Conservation (phyloP, 1,139 yeast species). For the Hemisphaericaspora xylanilytica region DNA sequence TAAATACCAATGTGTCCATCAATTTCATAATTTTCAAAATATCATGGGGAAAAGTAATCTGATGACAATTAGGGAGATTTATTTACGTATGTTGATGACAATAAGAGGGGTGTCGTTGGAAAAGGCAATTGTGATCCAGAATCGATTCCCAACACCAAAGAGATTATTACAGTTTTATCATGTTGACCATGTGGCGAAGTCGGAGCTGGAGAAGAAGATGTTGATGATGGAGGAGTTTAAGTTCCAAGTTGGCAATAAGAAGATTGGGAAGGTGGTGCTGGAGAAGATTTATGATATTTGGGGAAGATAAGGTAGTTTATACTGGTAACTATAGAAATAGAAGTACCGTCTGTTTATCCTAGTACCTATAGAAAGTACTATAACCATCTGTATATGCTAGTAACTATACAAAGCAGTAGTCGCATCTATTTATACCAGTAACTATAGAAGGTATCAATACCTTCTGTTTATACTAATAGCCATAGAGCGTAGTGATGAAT, state of each 20-base stretch:
- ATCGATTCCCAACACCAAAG: constrained; percentile 61
- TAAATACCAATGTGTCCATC: constrained; percentile 50
- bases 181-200: constrained; percentile 14
- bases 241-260: constrained; percentile 57
- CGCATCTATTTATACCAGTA: too few species aligned
- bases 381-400: too few species aligned
- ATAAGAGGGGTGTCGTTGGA: constrained; percentile 80
- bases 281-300: constrained; percentile 60
- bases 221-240: constrained; percentile 47
- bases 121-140: constrained; percentile 77
- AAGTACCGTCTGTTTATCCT: too few species aligned
- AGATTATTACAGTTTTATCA: constrained; percentile 40
- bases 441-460: too few species aligned
- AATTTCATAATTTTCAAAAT: constrained; percentile 62
- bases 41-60: constrained; percentile 69
- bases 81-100: constrained; percentile 72
- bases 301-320: constrained; percentile 33
- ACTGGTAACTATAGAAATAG: too few species aligned
- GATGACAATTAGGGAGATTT: constrained; percentile 74
- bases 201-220: constrained; percentile 32
- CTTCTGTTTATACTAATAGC: too few species aligned
- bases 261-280: constrained; percentile 59
- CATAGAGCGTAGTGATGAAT: too few species aligned
- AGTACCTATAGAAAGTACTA: too few species aligned
- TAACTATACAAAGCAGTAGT: too few species aligned